Evolutionary conservation across 2,329 filamentous ascomycete genomes (phyloP), one percentile per base, ranked within the genome.

Genomic region (Aotearoamyces nothofagi): DNA sequence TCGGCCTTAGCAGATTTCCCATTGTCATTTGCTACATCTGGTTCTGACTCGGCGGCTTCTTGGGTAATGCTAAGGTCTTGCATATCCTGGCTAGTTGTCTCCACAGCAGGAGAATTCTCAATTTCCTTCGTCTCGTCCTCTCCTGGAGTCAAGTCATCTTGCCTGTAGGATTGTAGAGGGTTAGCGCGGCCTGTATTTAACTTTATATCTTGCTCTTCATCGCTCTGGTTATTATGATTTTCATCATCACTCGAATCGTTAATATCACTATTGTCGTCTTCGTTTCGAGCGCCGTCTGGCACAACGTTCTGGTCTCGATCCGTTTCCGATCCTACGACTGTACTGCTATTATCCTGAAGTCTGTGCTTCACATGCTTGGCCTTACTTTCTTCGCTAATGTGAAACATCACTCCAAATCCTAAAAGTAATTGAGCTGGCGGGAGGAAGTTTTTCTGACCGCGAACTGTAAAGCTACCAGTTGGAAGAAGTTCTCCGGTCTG

Each of bases 391-490:
- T 92, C 80, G 43, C 82, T 92, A 29, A 96, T 77, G 43, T 73
- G 77, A 53, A 92, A 98, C 53, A 92, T 64, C 24, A 93, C 66
- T 2, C 75, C 86, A 46, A 96, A 81, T 0, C 90, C 90, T 17
- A 98, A 67, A 2, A 94, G 60, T 15, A 96, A 61, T 44, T 87
- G 84, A 5, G 83, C 78, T 2, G 90, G 87, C 0, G 87, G 81
- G 19, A 98, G 54, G 42, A 79, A 90, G 45, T 93, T 93, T 58
- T 94, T 96, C 55, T 80, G 78, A 3, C 86, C 87, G 20, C 69
- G 68, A 26, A 94, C 64, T 52, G 76, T 70, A 50, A 98, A 94
- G 37, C 70, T 70, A 11, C 87, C 90, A 0, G 69, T 62, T 0
- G 74, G 68, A 5, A 98, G 55, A 42, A 81, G 87, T 40, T 92